Base-by-base conservation (phyloP, 257 asterid genomes). In the Solanum appendiculatum region DNA sequence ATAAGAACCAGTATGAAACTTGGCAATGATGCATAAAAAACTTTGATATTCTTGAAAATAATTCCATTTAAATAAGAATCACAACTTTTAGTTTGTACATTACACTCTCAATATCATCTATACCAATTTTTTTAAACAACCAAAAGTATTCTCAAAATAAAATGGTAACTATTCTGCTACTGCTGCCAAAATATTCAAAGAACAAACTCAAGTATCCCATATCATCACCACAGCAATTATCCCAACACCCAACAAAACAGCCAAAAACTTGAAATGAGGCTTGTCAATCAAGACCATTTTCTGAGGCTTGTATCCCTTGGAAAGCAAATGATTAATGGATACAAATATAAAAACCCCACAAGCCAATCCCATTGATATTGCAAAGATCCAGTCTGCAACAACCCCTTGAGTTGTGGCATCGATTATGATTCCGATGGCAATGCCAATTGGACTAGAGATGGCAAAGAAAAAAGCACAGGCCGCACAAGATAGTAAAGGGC, bases 181-280 rank as follows among this genome's bases (percentile, higher is more conserved):
- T 78, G 70, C 34, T 83, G n/a, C 21, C 75, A 58, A 20, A 54
- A 29, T 15, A 83, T 33, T 34, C 54, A 37, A 27, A 60, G 12
- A 3, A 9, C n/a, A 84, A 84, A 31, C 89, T 93, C 87, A 96
- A 20, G 95, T 92, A 87, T 96, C 99, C 99, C 99, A 96, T 31
- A 96, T 96, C 99, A 96, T 96, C 15, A 95, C 99, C 86, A 96
- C 94, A 3, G 99, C 98, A 87, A 96, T 96, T 0, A 95, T 94
- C 39, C 93, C 98, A 84, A 95, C 90, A 2, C 99, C 99, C 56
- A 94, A 88, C 88, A 90, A 39, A 11, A 92, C 99, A 44, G 98
- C 96, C 87, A 96, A 87, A 51, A 96, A 93, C 93, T 92, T 93
- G 84, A 87, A 81, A 37, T 73, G 88, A 37, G 96, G 95, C 64